phyloP scores from a whole-genome alignment of 345 rosid species.

The Tarenaya hassleriana region DNA sequence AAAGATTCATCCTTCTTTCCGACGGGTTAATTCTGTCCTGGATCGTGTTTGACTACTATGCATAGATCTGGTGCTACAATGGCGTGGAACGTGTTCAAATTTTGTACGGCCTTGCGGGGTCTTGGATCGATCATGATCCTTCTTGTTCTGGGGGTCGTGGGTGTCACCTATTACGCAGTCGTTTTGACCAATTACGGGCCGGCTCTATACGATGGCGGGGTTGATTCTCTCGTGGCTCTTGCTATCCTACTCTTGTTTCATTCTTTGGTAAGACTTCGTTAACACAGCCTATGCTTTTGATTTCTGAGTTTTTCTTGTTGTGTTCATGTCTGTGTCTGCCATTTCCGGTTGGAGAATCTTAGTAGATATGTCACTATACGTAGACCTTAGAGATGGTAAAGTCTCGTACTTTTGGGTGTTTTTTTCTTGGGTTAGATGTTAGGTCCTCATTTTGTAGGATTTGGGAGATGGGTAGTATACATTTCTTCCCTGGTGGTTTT shows the following conservation, averaged over 20 bases:
- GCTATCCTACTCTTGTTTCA: conserved; percentile 67
- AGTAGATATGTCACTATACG: too few species aligned
- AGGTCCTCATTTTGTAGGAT: not conserved
- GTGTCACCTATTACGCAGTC: conserved; percentile 89
- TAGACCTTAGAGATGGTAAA: not conserved
- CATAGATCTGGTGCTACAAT: conserved; percentile 91
- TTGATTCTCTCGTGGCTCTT: conserved; percentile 51
- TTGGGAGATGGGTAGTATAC: not conserved
- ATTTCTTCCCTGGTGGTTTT: too few species aligned
- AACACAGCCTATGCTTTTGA: not conserved
- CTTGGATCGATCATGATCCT: conserved; percentile 99
- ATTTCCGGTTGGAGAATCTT: too few species aligned
- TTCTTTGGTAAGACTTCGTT: conserved; percentile 46
- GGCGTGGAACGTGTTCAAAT: conserved; percentile 99
- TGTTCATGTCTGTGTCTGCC: not conserved
- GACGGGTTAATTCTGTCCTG: not conserved
- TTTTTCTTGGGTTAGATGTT: conserved; percentile 12
- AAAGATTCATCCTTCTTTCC: conserved; percentile 12
- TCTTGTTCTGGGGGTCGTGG: conserved; percentile 82
- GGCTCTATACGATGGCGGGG: conserved; percentile 56
- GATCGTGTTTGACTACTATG: conserved; percentile 43
- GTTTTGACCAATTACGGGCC: conserved; percentile 87
- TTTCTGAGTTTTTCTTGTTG: conserved; percentile 2
- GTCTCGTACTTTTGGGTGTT: not conserved
- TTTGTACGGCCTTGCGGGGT: conserved; percentile 88